These are phyloP conservation scores for Beauveria brongniartii DNA, from an alignment of 2,329 filamentous ascomycete genomes.

Conservation along the genomic window DNA sequence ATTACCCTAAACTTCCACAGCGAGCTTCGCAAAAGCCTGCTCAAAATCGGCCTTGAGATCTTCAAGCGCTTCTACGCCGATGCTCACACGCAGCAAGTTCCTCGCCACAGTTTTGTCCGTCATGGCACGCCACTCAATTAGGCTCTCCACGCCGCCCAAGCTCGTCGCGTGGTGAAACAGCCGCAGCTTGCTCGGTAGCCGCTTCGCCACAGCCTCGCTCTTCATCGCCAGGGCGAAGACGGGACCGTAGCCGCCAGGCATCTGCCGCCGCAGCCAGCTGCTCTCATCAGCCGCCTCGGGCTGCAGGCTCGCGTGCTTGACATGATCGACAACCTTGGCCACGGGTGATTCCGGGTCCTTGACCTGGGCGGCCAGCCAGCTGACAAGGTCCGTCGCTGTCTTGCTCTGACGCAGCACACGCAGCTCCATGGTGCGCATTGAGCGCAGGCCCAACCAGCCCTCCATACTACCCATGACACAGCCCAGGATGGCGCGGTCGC, in stretches of 20 bases:
- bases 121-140: conserved; percentile 96
- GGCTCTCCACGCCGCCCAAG: conserved; percentile 84
- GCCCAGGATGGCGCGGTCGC: conserved; percentile 71
- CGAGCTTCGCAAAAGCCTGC: conserved; percentile 53
- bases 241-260: conserved; percentile 84
- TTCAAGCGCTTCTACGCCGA: conserved; percentile 81
- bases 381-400: conserved; percentile 61
- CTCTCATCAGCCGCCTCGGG: conserved; percentile 44
- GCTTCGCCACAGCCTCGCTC: conserved; percentile 50
- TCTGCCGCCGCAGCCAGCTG: conserved; percentile 74
- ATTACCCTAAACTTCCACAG: neutral
- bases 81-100: conserved; percentile 67
- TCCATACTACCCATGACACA: conserved; percentile 83
- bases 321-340: conserved; percentile 45
- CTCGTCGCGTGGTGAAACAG: conserved; percentile 95
- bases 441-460: conserved; percentile 84
- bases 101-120: conserved; percentile 66
- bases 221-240: conserved; percentile 73
- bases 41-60: conserved; percentile 72
- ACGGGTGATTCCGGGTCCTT: conserved; percentile 32
- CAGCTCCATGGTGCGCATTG: conserved; percentile 76
- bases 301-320: conserved; percentile 78
- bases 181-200: conserved; percentile 66
- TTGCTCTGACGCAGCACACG: conserved; percentile 69
- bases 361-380: conserved; percentile 56